Evolutionary conservation across 148 eudicot genomes (phyloP).

Genomic region (Nepenthes gracilis): DNA sequence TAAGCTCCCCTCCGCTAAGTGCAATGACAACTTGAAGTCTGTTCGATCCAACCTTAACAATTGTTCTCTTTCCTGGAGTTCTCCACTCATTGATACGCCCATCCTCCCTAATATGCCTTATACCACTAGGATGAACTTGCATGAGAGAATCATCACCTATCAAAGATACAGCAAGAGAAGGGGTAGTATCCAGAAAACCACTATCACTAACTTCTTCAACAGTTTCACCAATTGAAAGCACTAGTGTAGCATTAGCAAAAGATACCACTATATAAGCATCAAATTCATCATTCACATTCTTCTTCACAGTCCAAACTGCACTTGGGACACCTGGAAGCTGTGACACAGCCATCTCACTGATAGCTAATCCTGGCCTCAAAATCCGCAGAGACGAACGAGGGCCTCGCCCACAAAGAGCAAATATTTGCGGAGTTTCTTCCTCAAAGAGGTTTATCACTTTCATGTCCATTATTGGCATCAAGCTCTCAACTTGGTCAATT

Average conservation of each 20-base stretch:
- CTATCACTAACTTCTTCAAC: constrained; percentile 98
- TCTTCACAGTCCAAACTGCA: constrained; percentile 98
- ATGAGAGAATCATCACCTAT: constrained; percentile 95
- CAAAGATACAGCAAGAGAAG: constrained; percentile 91
- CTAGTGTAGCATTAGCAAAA: constrained; percentile 98
- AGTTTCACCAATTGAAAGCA: constrained; percentile 96
- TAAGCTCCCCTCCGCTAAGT: constrained; percentile 92
- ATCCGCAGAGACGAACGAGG: constrained; percentile 87
- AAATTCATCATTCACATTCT: constrained; percentile 86
- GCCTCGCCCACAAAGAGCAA: constrained; percentile 91
- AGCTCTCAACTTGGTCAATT: constrained; percentile 91
- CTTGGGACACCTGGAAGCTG: constrained; percentile 92
- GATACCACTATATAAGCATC: constrained; percentile 98
- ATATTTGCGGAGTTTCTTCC: constrained; percentile 95
- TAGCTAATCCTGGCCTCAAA: constrained; percentile 86
- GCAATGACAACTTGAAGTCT: constrained; percentile 96
- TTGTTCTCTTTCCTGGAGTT: constrained; percentile 97
- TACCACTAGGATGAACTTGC: constrained; percentile 98
- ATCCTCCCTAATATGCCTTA: constrained; percentile 98
- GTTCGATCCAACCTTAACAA: constrained; percentile 92
- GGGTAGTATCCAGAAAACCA: constrained; percentile 96
- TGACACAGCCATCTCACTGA: constrained; percentile 95
- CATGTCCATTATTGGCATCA: constrained; percentile 99
- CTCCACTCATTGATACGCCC: constrained; percentile 97
- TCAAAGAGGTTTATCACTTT: constrained; percentile 82